Conservation (phyloP, 805 yeast genomes). For the Yarrowia divulgata region DNA sequence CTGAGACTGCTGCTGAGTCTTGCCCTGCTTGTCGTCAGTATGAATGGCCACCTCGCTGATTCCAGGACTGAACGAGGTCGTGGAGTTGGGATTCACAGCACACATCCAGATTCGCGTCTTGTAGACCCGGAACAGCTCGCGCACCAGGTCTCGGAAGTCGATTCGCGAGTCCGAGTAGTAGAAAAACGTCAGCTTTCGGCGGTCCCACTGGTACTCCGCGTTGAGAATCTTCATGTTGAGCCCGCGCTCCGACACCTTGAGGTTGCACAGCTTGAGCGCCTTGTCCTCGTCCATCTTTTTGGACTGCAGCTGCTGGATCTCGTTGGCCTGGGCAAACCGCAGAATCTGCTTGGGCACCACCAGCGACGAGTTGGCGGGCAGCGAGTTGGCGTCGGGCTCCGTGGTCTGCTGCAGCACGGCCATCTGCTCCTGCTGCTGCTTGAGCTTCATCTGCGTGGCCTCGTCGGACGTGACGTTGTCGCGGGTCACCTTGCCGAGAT, state of each 20-base stretch:
- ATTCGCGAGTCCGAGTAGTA: conserved; percentile 69
- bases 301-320: conserved; percentile 62
- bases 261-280: conserved; percentile 69
- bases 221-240: conserved; percentile 70
- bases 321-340: conserved; percentile 67
- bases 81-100: conserved; percentile 56
- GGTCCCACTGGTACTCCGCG: conserved; percentile 86
- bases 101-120: conserved; percentile 91
- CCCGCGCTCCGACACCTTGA: conserved; percentile 58
- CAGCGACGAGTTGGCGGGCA: conserved; percentile 55
- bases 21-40: conserved; percentile 23
- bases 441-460: conserved; percentile 69
- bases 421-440: conserved; percentile 75
- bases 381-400: conserved; percentile 28
- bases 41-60: conserved; percentile 38
- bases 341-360: conserved; percentile 74
- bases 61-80: conserved; percentile 34
- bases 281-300: conserved; percentile 74
- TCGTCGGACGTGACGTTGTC: conserved; percentile 67
- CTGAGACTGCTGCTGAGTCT: background rate
- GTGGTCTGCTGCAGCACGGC: conserved; percentile 57
- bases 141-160: conserved; percentile 78
- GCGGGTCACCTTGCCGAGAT: conserved; percentile 70
- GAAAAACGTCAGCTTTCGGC: conserved; percentile 80
- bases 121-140: conserved; percentile 75